Conservation (phyloP, 495 filamentous ascomycete species). For the Terfezia boudieri region DNA sequence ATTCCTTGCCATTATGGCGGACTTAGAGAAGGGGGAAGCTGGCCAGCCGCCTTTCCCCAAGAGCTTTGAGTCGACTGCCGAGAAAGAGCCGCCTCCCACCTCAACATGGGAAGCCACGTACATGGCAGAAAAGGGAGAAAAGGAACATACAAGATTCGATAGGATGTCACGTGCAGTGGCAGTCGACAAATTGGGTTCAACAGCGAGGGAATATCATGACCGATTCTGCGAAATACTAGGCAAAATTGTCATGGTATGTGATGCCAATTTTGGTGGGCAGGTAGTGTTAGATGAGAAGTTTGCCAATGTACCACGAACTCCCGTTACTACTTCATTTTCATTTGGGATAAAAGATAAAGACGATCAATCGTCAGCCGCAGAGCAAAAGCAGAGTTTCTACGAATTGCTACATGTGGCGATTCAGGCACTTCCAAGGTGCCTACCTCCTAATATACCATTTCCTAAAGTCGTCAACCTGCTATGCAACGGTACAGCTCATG, state of each 20-base stretch:
- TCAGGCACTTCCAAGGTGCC: constrained; percentile 76
- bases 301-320: constrained; percentile 71
- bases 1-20: constrained; percentile 77
- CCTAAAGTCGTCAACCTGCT: constrained; percentile 87
- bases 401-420: constrained; percentile 90
- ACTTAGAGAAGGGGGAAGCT: constrained; percentile 68
- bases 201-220: constrained; percentile 59
- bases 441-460: constrained; percentile 76
- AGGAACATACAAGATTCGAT: constrained; percentile 23
- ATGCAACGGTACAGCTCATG: constrained; percentile 90
- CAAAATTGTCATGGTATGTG: constrained; percentile 85
- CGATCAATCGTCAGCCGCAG: constrained; percentile 47
- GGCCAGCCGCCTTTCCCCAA: constrained; percentile 64
- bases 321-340: constrained; percentile 80
- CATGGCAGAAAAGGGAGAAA: constrained; percentile 19
- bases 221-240: constrained; percentile 87
- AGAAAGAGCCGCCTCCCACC: constrained; percentile 20
- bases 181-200: constrained; percentile 45
- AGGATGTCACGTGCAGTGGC: constrained; percentile 53
- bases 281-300: constrained; percentile 91
- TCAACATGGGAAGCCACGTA: constrained; percentile 29
- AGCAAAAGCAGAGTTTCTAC: constrained; percentile 87
- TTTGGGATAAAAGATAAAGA: constrained; percentile 38
- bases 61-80: constrained; percentile 24
- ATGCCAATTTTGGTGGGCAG: constrained; percentile 91